Evolutionary conservation across 768 basidiomycete genomes (phyloP).

Genomic region (Mycena crocata): DNA sequence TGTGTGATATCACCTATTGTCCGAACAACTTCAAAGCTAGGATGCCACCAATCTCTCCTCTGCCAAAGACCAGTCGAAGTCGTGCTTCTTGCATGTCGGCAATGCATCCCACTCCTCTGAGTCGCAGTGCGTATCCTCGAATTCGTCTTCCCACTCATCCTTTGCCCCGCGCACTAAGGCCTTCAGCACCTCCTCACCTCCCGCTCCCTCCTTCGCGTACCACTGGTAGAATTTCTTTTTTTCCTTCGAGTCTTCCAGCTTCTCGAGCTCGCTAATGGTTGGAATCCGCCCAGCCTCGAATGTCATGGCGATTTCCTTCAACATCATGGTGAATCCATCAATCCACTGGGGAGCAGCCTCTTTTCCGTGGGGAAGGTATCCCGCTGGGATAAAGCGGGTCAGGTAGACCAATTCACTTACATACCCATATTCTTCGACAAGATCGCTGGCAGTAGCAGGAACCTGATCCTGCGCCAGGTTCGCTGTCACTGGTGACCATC

Average conservation of each 20-base stretch:
- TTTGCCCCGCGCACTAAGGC: constrained; percentile 11
- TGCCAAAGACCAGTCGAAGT: constrained; percentile 12
- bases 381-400: background rate
- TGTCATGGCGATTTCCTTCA: background rate
- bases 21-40: too few species aligned
- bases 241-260: background rate
- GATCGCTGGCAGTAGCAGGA: background rate
- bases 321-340: background rate
- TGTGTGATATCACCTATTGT: too few species aligned
- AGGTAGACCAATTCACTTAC: background rate
- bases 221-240: background rate
- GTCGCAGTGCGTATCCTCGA: background rate
- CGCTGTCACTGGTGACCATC: background rate
- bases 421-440: background rate
- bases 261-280: background rate
- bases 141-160: background rate
- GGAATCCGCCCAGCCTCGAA: constrained; percentile 15
- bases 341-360: background rate
- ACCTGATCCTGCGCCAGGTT: background rate
- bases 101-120: background rate
- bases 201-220: constrained; percentile 1
- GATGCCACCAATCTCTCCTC: too few species aligned
- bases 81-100: constrained; percentile 1
- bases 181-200: background rate
- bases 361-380: background rate